These are phyloP conservation scores for Boletus subparvulus DNA, from an alignment of 768 basidiomycete genomes.

Conservation along the genomic window DNA sequence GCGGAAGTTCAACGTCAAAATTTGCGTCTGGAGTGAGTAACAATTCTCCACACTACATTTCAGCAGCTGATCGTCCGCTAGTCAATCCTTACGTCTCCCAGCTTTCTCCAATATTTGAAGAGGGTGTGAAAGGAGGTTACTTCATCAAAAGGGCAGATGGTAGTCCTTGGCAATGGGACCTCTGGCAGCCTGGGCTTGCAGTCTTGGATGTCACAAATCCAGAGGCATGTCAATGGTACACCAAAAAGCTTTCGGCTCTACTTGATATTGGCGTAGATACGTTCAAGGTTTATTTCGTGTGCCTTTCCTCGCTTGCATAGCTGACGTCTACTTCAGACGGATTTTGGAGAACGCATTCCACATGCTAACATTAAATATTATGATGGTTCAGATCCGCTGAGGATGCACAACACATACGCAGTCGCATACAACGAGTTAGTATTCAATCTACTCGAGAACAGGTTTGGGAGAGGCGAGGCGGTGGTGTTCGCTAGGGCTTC, in stretches of 20 bases:
- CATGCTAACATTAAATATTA: constrained; percentile 61
- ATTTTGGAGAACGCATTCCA: constrained; percentile 77
- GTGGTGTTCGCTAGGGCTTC: constrained; percentile 69
- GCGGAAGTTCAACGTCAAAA: constrained; percentile 61
- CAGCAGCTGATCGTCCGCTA: constrained; percentile 23
- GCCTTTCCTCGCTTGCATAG: neutral
- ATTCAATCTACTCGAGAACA: constrained; percentile 55
- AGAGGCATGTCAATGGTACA: constrained; percentile 48
- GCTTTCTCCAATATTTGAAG: constrained; percentile 65
- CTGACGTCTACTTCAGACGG: constrained; percentile 45
- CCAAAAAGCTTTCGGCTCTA: constrained; percentile 40
- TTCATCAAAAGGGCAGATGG: constrained; percentile 70
- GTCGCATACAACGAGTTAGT: constrained; percentile 71
- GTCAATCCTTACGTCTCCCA: constrained; percentile 79
- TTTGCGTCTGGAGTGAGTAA: constrained; percentile 67
- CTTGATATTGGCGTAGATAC: constrained; percentile 49
- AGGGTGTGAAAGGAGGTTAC: constrained; percentile 64
- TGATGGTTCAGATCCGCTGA: constrained; percentile 66
- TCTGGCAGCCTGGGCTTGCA: constrained; percentile 65
- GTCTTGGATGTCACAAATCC: constrained; percentile 67
- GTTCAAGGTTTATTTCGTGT: constrained; percentile 44
- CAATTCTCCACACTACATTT: neutral
- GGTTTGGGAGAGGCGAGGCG: constrained; percentile 63
- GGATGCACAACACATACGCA: constrained; percentile 72
- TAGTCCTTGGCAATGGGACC: constrained; percentile 67